Evolutionary conservation across 2,329 filamentous ascomycete genomes (phyloP).

Genomic region (Aspergillus phoenicis): DNA sequence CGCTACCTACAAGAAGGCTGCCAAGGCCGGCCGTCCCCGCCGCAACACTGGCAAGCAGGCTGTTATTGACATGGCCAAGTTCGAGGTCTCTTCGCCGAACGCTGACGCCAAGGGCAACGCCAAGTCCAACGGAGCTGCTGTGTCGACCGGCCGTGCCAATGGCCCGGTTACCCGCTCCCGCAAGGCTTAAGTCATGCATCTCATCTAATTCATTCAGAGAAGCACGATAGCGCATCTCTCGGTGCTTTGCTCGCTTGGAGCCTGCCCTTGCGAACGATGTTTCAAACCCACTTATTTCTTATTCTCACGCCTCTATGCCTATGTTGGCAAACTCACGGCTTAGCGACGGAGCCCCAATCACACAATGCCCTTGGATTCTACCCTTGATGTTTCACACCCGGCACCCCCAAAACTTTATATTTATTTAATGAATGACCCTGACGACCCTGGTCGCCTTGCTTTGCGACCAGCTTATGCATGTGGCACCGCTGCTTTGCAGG

Average conservation of each 20-base stretch:
- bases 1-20: conserved; percentile 82
- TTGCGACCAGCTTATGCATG: conserved; percentile 28
- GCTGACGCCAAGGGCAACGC: conserved; percentile 32
- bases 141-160: conserved; percentile 44
- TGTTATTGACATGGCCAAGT: conserved; percentile 79
- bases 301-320: neutral
- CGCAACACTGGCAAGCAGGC: conserved; percentile 75
- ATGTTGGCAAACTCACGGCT: neutral
- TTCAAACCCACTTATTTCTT: neutral
- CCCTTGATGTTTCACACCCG: conserved; percentile 14
- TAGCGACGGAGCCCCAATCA: neutral
- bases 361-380: conserved; percentile 7
- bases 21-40: conserved; percentile 46
- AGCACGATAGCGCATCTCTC: conserved; percentile 7
- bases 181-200: conserved; percentile 44
- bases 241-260: neutral
- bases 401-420: conserved; percentile 22
- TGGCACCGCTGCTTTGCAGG: conserved; percentile 21
- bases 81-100: conserved; percentile 58
- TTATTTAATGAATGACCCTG: conserved; percentile 34
- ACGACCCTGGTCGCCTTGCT: conserved; percentile 30
- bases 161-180: conserved; percentile 50
- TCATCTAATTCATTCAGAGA: neutral
- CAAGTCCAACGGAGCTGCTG: conserved; percentile 36
- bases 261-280: neutral